A percentile compares a stretch with the other conserved stretches of the same genome.
phyloP scores from a whole-genome alignment of 345 rosid genomes.

The Passiflora organensis region DNA sequence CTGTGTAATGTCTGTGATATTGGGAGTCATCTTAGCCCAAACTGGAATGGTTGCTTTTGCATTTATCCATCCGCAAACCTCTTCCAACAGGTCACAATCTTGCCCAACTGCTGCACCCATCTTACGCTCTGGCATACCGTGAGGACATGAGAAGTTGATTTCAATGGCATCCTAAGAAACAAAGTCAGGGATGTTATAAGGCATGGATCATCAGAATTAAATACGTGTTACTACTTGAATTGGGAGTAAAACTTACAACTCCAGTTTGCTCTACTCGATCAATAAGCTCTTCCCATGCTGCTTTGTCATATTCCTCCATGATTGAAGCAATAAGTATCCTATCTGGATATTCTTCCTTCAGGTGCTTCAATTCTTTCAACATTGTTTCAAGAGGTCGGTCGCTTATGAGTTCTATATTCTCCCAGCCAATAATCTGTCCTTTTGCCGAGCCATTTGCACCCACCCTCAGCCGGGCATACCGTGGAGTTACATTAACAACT shows the following conservation, averaged over 20 bases:
- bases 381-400: constrained; percentile 92
- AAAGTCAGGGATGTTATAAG: background rate
- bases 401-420: constrained; percentile 95
- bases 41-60: constrained; percentile 97
- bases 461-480: constrained; percentile 71
- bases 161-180: constrained; percentile 79
- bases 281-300: constrained; percentile 94
- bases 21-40: constrained; percentile 99
- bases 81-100: constrained; percentile 76
- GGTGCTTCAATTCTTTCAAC: constrained; percentile 77
- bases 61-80: constrained; percentile 92
- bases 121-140: constrained; percentile 97
- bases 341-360: constrained; percentile 82
- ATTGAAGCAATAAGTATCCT: constrained; percentile 93
- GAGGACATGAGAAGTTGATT: constrained; percentile 96
- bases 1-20: constrained; percentile 89
- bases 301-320: constrained; percentile 91
- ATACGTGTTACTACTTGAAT: background rate
- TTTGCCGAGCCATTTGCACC: constrained; percentile 75
- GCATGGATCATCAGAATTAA: background rate
- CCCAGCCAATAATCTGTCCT: constrained; percentile 90
- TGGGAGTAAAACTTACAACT: constrained; percentile 50
- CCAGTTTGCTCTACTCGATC: constrained; percentile 96
- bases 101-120: constrained; percentile 99
- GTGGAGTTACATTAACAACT: constrained; percentile 89